Evolutionary conservation across 1,284 basidiomycete genomes (phyloP).

Genomic region (Laetiporus sulphureus): DNA sequence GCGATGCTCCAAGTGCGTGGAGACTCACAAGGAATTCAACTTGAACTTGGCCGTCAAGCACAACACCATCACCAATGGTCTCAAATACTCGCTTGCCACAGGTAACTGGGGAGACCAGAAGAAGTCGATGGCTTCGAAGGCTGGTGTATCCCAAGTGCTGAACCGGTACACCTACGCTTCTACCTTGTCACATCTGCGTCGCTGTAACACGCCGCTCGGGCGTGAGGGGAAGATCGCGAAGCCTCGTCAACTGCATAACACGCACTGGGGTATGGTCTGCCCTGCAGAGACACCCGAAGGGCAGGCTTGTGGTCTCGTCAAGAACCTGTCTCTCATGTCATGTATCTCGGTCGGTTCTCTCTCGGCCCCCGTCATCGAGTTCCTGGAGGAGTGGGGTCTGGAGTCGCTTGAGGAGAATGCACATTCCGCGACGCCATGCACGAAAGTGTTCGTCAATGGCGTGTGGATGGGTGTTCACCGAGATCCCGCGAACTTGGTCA

Average conservation of each 20-base stretch:
- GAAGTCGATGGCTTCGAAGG: conserved; percentile 96
- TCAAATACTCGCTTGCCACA: conserved; percentile 97
- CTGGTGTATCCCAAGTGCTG: conserved; percentile 97
- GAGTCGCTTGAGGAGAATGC: conserved; percentile 90
- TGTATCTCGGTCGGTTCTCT: conserved; percentile 97
- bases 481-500: conserved; percentile 87
- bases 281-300: conserved; percentile 99
- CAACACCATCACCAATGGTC: conserved; percentile 95
- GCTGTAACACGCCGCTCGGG: conserved; percentile 97
- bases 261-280: conserved; percentile 99
- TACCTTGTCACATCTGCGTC: conserved; percentile 94
- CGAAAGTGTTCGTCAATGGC: conserved; percentile 99
- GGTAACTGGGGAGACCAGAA: conserved; percentile 99
- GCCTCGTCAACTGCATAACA: conserved; percentile 98
- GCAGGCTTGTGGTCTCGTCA: conserved; percentile 98
- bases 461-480: conserved; percentile 99
- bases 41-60: conserved; percentile 90
- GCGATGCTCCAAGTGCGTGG: conserved; percentile 72
- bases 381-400: conserved; percentile 97
- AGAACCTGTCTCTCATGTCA: conserved; percentile 97
- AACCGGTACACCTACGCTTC: conserved; percentile 99
- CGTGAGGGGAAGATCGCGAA: conserved; percentile 99
- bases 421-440: conserved; percentile 75
- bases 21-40: conserved; percentile 94
- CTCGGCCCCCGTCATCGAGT: conserved; percentile 96